Evolutionary conservation across 1,284 basidiomycete species (phyloP), one percentile per base, ranked within the genome.

Genomic region (Laetiporus sulphureus): DNA sequence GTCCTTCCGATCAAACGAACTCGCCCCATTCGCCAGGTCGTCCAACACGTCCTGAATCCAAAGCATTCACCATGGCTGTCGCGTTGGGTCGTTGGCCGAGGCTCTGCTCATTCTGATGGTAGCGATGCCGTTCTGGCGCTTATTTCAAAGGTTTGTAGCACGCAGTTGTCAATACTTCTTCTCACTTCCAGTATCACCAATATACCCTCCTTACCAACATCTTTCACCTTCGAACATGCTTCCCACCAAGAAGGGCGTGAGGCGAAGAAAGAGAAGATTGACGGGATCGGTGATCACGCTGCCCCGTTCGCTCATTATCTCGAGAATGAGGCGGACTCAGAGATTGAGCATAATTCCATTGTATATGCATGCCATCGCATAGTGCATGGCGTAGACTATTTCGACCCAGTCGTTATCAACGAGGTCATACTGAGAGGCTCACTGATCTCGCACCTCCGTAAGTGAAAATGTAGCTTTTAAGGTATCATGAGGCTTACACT

Each of bases 361-460:
- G 62, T 57, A 5, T 67, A 76, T 44, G 67, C 83, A 32, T 83
- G 82, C 49, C 82, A 87, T 56, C 72, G 78, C 22, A 82, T 91
- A 36, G 91, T 94, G 1, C 91, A 93, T 53, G 91, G 91, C 2
- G 90, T 90, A 2, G 74, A 77, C 37, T 85, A 83, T 54, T 67
- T 67, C 16, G 69, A 77, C 20, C 83, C 88, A 1, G 77, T 90
- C 12, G 51, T 76, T 30, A 78, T 93, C 45, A 78, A 65, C 55
- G 71, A 71, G 54, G 71, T 38, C 72, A 83, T 49, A 89, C 92
- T 58, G 80, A 90, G 54, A 70, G 69, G 31, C 66, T 92, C 10
- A 82, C 81, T 4, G 80, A 83, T 49, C 79, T 94, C 38, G 88
- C 90, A 1, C 91, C 90, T 13, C 59, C 91, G 71, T 83, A 69